These are phyloP conservation scores for Nothophoma quercina DNA, from an alignment of 2,329 filamentous ascomycete species.

Conservation along the genomic window DNA sequence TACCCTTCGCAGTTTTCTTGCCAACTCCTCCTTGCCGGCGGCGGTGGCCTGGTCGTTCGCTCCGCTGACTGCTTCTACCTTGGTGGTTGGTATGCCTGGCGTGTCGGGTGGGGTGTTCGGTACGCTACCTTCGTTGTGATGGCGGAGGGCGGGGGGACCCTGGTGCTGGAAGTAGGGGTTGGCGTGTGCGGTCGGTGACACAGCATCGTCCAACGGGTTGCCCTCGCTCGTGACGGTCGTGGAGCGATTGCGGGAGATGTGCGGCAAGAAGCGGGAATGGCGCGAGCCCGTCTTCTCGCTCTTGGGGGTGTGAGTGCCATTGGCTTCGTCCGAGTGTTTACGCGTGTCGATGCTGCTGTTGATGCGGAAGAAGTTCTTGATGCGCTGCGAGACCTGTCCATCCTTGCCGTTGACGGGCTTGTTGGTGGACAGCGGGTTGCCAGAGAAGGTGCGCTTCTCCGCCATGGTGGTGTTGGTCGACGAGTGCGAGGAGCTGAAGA, in stretches of 20 bases:
- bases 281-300: slow-evolving; percentile 75
- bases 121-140: slow-evolving; percentile 93
- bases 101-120: slow-evolving; percentile 93
- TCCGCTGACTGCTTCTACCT: slow-evolving; percentile 73
- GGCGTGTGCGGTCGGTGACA: slow-evolving; percentile 91
- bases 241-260: slow-evolving; percentile 85
- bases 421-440: slow-evolving; percentile 55
- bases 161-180: slow-evolving; percentile 99
- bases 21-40: slow-evolving; percentile 91
- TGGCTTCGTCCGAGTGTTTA: slow-evolving; percentile 51
- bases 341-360: slow-evolving; percentile 60
- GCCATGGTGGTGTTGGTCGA: slow-evolving; percentile 48
- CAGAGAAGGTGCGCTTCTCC: slow-evolving; percentile 60
- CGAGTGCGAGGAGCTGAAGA: slow-evolving; percentile 51
- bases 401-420: slow-evolving; percentile 58
- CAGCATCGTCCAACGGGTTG: slow-evolving; percentile 83
- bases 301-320: slow-evolving; percentile 54
- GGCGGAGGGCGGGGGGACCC: slow-evolving; percentile 88
- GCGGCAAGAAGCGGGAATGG: slow-evolving; percentile 87
- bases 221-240: slow-evolving; percentile 93
- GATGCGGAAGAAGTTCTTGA: slow-evolving; percentile 75
- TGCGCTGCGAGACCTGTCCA: slow-evolving; percentile 67
- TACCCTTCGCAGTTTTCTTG: slow-evolving; percentile 89
- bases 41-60: slow-evolving; percentile 71
- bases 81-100: slow-evolving; percentile 68